These are phyloP conservation scores for slime mould (Dictyostelium discoideum) DNA, from an alignment of 78 protist species.

Conservation along the genomic window DNA sequence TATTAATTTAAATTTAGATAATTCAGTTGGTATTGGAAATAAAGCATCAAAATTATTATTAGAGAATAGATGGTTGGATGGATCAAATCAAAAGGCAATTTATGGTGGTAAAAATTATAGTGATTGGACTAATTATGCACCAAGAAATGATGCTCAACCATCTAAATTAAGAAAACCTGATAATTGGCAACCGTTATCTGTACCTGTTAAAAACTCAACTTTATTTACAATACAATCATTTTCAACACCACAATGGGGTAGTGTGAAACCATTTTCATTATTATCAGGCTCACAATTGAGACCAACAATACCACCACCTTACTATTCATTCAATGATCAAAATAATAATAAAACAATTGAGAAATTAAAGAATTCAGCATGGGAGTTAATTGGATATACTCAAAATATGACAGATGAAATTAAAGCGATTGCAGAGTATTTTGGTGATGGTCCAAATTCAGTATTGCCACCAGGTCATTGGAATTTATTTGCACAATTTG, in stretches of 20 bases:
- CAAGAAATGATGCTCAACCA: conserved; percentile 42
- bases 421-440: conserved; percentile 40
- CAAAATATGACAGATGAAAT: conserved; percentile 28
- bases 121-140: conserved; percentile 34
- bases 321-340: not conserved
- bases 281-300: not conserved
- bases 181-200: conserved; percentile 51
- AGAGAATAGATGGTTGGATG: conserved; percentile 34
- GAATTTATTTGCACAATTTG: conserved; percentile 15
- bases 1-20: not conserved
- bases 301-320: conserved; percentile 6
- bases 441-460: conserved; percentile 40
- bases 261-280: conserved; percentile 24
- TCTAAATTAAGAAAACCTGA: conserved; percentile 3
- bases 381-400: not conserved
- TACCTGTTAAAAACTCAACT: not conserved
- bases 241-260: conserved; percentile 58
- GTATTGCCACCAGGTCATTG: conserved; percentile 66
- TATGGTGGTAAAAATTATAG: conserved; percentile 10
- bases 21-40: conserved; percentile 34
- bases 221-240: not conserved
- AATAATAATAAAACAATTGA: not conserved
- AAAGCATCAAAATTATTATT: conserved; percentile 12
- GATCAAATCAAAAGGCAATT: conserved; percentile 39
- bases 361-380: not conserved